phyloP scores from a whole-genome alignment of 2,329 filamentous ascomycete genomes.

The Ascochyta pisi region DNA sequence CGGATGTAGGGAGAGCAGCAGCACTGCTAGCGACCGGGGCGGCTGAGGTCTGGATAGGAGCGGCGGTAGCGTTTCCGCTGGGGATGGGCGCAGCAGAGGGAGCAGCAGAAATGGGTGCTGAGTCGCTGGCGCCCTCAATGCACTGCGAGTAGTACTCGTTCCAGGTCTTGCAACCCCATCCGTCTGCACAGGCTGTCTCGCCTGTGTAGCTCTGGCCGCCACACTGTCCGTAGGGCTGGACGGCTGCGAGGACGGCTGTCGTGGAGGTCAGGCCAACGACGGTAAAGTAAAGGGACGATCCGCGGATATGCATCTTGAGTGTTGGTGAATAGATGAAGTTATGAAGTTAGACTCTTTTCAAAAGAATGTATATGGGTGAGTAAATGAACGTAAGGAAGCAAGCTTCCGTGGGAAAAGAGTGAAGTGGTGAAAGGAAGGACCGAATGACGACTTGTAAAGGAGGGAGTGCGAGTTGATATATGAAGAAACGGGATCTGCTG shows the following conservation, averaged over 20 bases:
- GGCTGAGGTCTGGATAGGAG: slow-evolving; percentile 5
- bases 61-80: slow-evolving; percentile 4
- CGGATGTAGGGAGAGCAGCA: slow-evolving; percentile 3
- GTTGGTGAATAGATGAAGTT: not conserved
- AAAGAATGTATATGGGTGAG: slow-evolving; percentile 19
- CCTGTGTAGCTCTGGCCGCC: slow-evolving; percentile 53
- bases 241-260: slow-evolving; percentile 36
- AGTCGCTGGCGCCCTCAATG: slow-evolving; percentile 19
- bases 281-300: slow-evolving; percentile 33
- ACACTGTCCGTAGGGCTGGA: slow-evolving; percentile 53
- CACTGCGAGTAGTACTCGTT: slow-evolving; percentile 59
- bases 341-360: slow-evolving; percentile 28
- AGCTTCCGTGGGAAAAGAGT: slow-evolving; percentile 22
- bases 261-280: slow-evolving; percentile 39
- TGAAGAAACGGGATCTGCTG: slow-evolving; percentile 4
- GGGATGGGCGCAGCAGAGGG: slow-evolving; percentile 19
- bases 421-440: slow-evolving; percentile 16
- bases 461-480: slow-evolving; percentile 13
- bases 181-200: slow-evolving; percentile 49
- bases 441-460: slow-evolving; percentile 6
- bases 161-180: slow-evolving; percentile 48
- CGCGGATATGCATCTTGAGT: slow-evolving; percentile 31
- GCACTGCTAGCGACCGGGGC: not conserved
- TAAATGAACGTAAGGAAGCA: slow-evolving; percentile 32
- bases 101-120: slow-evolving; percentile 6